Conservation (phyloP, 2,329 filamentous ascomycete species). For the Sclerotinia spermophila region DNA sequence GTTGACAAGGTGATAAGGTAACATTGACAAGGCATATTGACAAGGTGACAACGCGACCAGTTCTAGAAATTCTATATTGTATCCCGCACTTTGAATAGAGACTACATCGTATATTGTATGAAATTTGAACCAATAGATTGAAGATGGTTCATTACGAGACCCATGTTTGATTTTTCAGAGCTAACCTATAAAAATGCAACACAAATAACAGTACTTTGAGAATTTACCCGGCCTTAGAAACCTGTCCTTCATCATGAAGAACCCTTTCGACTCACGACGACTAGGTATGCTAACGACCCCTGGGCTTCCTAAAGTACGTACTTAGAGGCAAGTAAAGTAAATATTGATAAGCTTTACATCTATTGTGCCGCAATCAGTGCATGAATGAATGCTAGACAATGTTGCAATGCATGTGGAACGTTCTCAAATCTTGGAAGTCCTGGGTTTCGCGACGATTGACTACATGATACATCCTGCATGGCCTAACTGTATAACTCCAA, state of each 20-base stretch:
- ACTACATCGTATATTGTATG: neutral
- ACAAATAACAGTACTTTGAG: neutral
- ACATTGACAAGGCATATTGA: neutral
- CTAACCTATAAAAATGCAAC: neutral
- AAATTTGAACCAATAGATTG: slow-evolving; percentile 1
- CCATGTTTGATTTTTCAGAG: slow-evolving; percentile 7
- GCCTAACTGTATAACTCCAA: neutral
- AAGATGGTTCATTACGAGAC: neutral
- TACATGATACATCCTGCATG: neutral
- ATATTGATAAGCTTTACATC: neutral
- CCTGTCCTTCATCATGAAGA: slow-evolving; percentile 1
- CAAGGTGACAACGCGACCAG: neutral
- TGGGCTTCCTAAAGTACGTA: neutral
- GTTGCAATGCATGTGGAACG: slow-evolving; percentile 10
- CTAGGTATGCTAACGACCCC: neutral
- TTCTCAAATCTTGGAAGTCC: slow-evolving; percentile 9
- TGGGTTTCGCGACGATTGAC: neutral
- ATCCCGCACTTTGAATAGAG: neutral
- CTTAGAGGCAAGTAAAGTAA: neutral
- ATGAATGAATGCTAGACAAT: neutral
- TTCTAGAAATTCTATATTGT: slow-evolving; percentile 2
- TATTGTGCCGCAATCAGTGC: slow-evolving; percentile 1
- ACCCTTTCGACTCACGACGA: neutral
- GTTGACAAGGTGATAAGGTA: neutral
- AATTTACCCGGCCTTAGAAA: neutral